A percentile compares a stretch with the other conserved stretches of the same genome.
Evolutionary conservation across 371 early-diverging fungal species (phyloP).

Genomic region (Mucor plumbeus): DNA sequence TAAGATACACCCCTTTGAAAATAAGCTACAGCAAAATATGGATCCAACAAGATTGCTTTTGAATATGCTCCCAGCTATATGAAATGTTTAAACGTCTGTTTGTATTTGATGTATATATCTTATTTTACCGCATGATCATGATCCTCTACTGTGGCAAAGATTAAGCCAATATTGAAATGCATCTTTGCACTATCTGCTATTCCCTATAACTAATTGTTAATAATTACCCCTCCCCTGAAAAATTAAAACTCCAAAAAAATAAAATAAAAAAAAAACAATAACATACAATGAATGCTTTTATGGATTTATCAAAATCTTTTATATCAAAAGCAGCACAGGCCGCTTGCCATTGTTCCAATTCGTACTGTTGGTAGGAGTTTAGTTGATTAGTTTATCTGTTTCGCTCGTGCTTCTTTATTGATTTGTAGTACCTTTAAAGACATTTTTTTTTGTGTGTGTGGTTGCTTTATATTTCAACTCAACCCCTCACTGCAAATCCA

Average conservation of each 20-base stretch:
- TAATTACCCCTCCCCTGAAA: conserved; percentile 5
- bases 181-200: conserved; percentile 94
- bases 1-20: conserved; percentile 90
- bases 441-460: conserved; percentile 3
- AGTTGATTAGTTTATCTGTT: background rate
- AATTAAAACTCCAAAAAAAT: conserved; percentile 4
- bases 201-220: conserved; percentile 51
- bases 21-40: conserved; percentile 89
- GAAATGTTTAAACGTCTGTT: background rate
- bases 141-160: conserved; percentile 74
- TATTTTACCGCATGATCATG: conserved; percentile 83
- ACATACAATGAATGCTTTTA: conserved; percentile 50
- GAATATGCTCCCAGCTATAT: conserved; percentile 74
- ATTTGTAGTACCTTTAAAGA: conserved; percentile 20
- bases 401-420: no score
- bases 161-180: conserved; percentile 93
- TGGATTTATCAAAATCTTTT: conserved; percentile 44
- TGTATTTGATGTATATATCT: background rate
- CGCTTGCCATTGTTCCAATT: conserved; percentile 56
- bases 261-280: background rate
- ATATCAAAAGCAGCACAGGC: conserved; percentile 53
- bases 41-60: conserved; percentile 79
- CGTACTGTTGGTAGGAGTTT: conserved; percentile 33
- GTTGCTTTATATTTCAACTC: background rate
- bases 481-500: background rate